These are phyloP conservation scores for Fusarium kyushuense DNA, from an alignment of 2,329 filamentous ascomycete species.

Conservation along the genomic window DNA sequence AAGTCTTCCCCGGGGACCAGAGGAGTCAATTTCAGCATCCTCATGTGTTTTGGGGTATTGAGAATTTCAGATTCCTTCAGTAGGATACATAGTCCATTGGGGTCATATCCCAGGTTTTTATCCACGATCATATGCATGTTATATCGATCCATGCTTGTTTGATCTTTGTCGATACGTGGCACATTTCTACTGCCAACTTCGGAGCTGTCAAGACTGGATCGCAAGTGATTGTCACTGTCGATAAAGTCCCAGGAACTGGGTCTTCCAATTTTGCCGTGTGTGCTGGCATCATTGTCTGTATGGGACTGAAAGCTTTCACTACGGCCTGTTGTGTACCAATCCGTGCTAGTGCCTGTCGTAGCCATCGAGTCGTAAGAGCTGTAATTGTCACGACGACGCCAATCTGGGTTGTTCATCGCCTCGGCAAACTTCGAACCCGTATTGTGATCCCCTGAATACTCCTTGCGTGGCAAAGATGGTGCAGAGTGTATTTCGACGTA, in stretches of 20 bases:
- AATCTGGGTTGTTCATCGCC: conserved; percentile 54
- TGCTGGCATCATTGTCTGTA: not conserved
- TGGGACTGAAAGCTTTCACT: not conserved
- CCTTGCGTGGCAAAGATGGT: conserved; percentile 11
- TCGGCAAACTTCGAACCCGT: conserved; percentile 45
- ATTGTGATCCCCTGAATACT: conserved; percentile 38
- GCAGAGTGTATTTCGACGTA: conserved; percentile 26
- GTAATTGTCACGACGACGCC: conserved; percentile 46
- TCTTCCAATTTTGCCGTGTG: not conserved
- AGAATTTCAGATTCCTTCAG: conserved; percentile 14
- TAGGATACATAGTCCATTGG: conserved; percentile 24
- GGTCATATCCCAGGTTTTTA: not conserved
- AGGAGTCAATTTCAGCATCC: conserved; percentile 37
- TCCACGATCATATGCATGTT: not conserved
- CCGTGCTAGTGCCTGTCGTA: conserved; percentile 10
- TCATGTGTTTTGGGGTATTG: conserved; percentile 13
- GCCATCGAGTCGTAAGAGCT: conserved; percentile 13
- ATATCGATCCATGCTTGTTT: not conserved
- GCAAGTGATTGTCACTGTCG: conserved; percentile 5
- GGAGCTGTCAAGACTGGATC: conserved; percentile 11
- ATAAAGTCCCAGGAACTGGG: conserved; percentile 15
- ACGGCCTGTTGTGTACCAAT: not conserved
- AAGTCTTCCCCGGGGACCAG: not conserved
- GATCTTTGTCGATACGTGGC: not conserved
- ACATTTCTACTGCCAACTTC: conserved; percentile 8